Base-by-base conservation (phyloP, 2,329 filamentous ascomycete species). In the Aspergillus vadensis region DNA sequence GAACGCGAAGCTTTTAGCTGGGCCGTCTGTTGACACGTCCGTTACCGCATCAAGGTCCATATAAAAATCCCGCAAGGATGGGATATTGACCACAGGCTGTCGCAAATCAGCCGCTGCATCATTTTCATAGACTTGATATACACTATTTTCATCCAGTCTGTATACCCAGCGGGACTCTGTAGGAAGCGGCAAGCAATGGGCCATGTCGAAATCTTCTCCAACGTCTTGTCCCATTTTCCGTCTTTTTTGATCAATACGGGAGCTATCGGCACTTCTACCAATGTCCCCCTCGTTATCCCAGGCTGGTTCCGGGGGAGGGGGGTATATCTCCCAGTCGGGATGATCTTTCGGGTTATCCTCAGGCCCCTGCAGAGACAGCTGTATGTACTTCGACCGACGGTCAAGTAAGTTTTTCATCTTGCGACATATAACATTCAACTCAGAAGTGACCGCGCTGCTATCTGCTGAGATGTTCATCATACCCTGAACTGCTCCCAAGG, bases 1-100 rank as follows among this genome's bases (percentile, higher is more conserved):
- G 76, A 96, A 99, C 1, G 95, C 94, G 76, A 98, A 98, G 71
- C 92, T 97, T 79, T 99, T 99, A 76, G 89, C 94, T 0, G 95
- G 95, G 0, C 95, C 95, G 72, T 99, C 94, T 0, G 93, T 96
- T 0, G 93, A 97, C n/a, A 96, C 87, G 60, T 89, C 88, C 55
- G 96, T 82, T 60, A 98, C 89, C 21, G 88, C 83, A 72, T 99
- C 95, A 25, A 99, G 81, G 72, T 97, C 94, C 82, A 97, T 91
- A 76, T 98, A 99, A 71, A 93, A 99, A 70, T 99, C 94, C 70
- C 93, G 87, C 70, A 98, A 86, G 5, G 91, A 96, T 0, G 95
- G 95, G n/a, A 98, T 91, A 49, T 87, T 83, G 53, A 97, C 85
- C 15, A 92, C 86, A 0, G 94, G 92, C 17, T 83, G 82, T 63